A percentile compares a stretch with the other conserved stretches of the same genome.
Evolutionary conservation across 306 rosid species (phyloP).

Genomic region (Parietaria judaica): DNA sequence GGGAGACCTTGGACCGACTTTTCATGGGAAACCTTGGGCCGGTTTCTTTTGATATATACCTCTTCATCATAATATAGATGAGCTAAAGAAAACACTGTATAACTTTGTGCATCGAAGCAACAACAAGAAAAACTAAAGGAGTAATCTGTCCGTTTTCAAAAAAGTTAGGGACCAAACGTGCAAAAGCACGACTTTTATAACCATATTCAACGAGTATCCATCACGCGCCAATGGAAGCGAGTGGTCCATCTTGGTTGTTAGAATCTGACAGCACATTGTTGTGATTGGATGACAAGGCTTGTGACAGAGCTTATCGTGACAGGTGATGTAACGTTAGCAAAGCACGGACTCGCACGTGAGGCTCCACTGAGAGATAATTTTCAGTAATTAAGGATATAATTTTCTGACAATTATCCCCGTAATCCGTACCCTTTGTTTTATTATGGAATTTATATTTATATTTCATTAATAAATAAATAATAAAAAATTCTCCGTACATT

Average conservation of each 20-base stretch:
- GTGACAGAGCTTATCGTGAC: constrained; percentile 4
- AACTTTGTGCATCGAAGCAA: too few relatives aligned
- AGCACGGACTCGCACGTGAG: constrained; percentile 34
- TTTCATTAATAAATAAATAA: too few relatives aligned
- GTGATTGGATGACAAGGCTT: constrained; percentile 8
- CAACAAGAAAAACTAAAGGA: too few relatives aligned
- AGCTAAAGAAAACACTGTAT: too few relatives aligned
- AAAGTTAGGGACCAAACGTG: too few relatives aligned
- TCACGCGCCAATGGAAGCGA: constrained; percentile 25
- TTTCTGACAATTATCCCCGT: constrained; percentile 6
- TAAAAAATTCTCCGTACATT: not conserved
- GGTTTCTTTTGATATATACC: too few relatives aligned
- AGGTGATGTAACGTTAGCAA: not conserved
- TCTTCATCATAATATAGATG: too few relatives aligned
- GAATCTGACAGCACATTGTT: not conserved
- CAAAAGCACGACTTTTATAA: too few relatives aligned
- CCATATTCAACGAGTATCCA: too few relatives aligned
- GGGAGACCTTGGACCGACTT: too few relatives aligned
- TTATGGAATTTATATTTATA: not conserved
- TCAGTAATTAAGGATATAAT: not conserved
- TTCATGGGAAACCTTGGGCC: too few relatives aligned
- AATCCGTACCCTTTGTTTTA: constrained; percentile 17
- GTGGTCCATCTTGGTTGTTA: not conserved
- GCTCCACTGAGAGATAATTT: constrained; percentile 15
- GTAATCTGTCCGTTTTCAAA: too few relatives aligned